These are phyloP conservation scores for Xylaria palmicola DNA, from an alignment of 495 filamentous ascomycete genomes.

Conservation along the genomic window DNA sequence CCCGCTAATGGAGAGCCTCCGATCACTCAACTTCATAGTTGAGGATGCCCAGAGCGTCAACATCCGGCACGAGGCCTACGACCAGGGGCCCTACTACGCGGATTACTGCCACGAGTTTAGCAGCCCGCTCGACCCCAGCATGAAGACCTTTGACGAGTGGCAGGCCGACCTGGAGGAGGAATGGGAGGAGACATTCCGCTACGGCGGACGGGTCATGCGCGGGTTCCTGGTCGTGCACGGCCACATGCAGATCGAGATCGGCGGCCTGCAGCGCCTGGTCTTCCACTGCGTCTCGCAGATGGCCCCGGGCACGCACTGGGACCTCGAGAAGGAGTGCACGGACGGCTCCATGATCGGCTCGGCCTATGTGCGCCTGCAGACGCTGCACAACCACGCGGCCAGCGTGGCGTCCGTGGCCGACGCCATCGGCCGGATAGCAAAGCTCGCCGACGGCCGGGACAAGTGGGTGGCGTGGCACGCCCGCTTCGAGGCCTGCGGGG, in stretches of 20 bases:
- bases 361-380: not conserved
- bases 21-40: not conserved
- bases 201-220: constrained; percentile 14
- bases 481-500: not conserved
- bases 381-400: not conserved
- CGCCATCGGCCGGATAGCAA: not conserved
- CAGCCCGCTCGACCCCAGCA: not conserved
- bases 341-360: too few species aligned
- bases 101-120: not conserved
- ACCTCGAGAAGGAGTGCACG: not conserved
- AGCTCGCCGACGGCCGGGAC: not conserved
- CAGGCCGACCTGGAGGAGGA: not conserved
- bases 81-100: not conserved
- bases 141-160: not conserved
- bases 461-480: not conserved
- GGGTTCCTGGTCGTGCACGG: not conserved
- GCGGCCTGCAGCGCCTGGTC: constrained; percentile 13
- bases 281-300: constrained; percentile 10
- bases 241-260: constrained; percentile 12
- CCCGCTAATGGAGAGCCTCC: not conserved
- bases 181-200: not conserved
- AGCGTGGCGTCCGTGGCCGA: not conserved
- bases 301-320: not conserved
- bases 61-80: not conserved
- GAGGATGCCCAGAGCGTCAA: not conserved